phyloP scores from a whole-genome alignment of 2,329 filamentous ascomycete genomes.

The Arthrobotrys megalospora region DNA sequence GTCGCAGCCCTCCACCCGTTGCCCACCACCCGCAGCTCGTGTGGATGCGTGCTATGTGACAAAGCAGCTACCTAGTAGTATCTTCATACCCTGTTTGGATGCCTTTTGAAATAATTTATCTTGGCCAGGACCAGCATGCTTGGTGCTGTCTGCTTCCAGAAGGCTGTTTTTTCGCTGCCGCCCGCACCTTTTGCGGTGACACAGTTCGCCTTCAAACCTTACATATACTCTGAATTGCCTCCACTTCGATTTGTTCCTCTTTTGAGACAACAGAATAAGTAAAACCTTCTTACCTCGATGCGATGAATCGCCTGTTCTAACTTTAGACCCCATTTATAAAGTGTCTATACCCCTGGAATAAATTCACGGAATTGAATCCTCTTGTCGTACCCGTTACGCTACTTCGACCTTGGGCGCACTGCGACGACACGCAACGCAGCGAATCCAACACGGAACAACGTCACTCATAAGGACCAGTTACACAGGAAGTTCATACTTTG shows the following conservation, averaged over 20 bases:
- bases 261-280: slow-evolving; percentile 43
- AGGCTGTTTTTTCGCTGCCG: slow-evolving; percentile 43
- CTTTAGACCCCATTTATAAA: slow-evolving; percentile 39
- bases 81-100: slow-evolving; percentile 48
- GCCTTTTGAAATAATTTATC: slow-evolving; percentile 51
- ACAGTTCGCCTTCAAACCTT: slow-evolving; percentile 34
- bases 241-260: slow-evolving; percentile 23
- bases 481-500: not conserved
- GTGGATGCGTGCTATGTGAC: slow-evolving; percentile 40
- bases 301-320: slow-evolving; percentile 32
- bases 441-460: slow-evolving; percentile 18
- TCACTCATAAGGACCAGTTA: not conserved
- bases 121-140: slow-evolving; percentile 23
- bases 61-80: slow-evolving; percentile 55
- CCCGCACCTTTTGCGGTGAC: slow-evolving; percentile 30
- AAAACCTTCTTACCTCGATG: slow-evolving; percentile 49
- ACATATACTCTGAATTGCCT: slow-evolving; percentile 49
- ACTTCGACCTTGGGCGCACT: not conserved
- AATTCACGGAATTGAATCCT: slow-evolving; percentile 16
- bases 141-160: slow-evolving; percentile 55
- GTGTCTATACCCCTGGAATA: slow-evolving; percentile 29
- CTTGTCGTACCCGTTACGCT: not conserved
- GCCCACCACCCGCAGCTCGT: slow-evolving; percentile 5
- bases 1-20: slow-evolving; percentile 1
- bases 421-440: slow-evolving; percentile 19